Evolutionary conservation across 164 flowering plant genomes (phyloP).

Genomic region (Brasenia schreberi): DNA sequence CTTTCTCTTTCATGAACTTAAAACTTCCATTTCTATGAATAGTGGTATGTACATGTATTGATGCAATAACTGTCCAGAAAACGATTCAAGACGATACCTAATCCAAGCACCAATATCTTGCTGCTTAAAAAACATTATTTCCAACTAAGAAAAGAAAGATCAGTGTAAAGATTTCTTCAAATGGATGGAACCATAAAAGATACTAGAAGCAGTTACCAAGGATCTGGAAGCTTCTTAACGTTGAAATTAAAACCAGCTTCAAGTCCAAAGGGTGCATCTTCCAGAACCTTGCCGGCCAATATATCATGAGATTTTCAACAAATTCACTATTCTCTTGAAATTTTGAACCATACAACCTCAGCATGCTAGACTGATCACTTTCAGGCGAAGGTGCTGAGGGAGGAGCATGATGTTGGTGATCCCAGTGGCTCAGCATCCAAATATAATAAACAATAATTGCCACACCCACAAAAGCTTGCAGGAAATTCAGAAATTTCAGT

Average conservation of each 20-base stretch:
- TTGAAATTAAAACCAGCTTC: constrained; percentile 14
- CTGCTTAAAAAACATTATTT: background rate
- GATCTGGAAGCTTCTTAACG: constrained; percentile 35
- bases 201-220: constrained; percentile 27
- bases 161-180: background rate
- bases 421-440: constrained; percentile 67
- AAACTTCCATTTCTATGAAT: too few species aligned
- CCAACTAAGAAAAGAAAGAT: background rate
- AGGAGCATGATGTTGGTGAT: constrained; percentile 20
- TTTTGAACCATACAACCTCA: constrained; percentile 5
- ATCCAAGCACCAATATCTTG: background rate
- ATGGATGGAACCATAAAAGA: background rate
- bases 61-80: too few species aligned
- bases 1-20: too few species aligned
- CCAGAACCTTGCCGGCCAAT: constrained; percentile 11
- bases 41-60: too few species aligned
- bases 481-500: constrained; percentile 54
- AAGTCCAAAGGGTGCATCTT: constrained; percentile 18
- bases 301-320: constrained; percentile 3
- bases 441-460: constrained; percentile 50
- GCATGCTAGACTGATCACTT: constrained; percentile 4
- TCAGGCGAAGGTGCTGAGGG: constrained; percentile 25
- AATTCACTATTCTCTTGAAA: background rate
- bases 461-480: constrained; percentile 54
- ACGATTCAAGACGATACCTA: too few species aligned